Conservation (phyloP, 371 early-diverging fungal species). For the Funneliformis caledonium region DNA sequence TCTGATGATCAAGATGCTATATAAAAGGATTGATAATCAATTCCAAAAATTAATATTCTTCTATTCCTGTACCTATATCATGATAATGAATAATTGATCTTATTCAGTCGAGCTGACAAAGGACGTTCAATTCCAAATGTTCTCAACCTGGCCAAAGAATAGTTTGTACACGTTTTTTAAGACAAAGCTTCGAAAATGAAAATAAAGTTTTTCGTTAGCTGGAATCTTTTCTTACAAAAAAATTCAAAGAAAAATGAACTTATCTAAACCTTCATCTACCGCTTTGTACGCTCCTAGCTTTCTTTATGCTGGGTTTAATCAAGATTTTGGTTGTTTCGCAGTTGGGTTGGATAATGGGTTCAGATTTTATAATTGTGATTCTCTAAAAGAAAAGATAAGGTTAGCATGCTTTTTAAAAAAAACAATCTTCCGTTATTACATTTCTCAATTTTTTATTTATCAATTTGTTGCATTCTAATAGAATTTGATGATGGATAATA, state of each 20-base stretch:
- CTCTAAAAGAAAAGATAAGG: constrained; percentile 78
- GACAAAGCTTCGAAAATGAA: too few relatives aligned
- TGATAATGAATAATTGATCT: too few relatives aligned
- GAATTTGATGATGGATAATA: constrained; percentile 89
- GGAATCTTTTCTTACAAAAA: background rate
- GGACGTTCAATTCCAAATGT: too few relatives aligned
- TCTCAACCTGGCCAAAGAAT: too few relatives aligned
- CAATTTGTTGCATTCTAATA: constrained; percentile 40
- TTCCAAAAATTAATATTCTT: too few relatives aligned
- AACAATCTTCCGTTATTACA: background rate
- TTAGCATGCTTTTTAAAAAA: background rate
- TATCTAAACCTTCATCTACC: constrained; percentile 58
- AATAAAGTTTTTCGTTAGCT: too few relatives aligned
- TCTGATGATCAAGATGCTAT: too few relatives aligned
- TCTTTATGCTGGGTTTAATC: constrained; percentile 72
- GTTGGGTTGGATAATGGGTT: constrained; percentile 91
- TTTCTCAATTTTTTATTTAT: background rate
- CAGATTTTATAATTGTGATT: constrained; percentile 93
- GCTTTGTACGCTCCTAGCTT: constrained; percentile 61
- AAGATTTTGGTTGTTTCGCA: constrained; percentile 90
- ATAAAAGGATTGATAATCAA: too few relatives aligned
- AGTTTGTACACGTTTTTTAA: too few relatives aligned
- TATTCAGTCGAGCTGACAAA: too few relatives aligned
- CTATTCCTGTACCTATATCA: too few relatives aligned
- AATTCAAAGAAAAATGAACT: constrained; percentile 53